A percentile compares a stretch with the other conserved stretches of the same genome.
phyloP scores from a whole-genome alignment of 2,329 filamentous ascomycete species.

The Trichophyton schoenleinii region DNA sequence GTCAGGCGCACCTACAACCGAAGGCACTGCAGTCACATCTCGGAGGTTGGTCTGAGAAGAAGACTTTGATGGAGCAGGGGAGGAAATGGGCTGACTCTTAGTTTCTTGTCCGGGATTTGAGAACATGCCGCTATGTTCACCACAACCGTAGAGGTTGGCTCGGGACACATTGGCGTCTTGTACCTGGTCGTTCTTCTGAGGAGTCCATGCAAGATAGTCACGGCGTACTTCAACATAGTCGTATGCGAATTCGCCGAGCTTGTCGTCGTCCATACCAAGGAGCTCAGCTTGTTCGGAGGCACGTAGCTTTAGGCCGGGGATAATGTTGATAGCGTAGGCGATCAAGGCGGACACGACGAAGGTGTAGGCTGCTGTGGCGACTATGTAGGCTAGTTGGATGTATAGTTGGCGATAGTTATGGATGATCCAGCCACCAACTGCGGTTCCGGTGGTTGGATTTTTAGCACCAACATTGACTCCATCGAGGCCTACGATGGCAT shows the following conservation, averaged over 20 bases:
- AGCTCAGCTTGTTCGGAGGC: conserved; percentile 56
- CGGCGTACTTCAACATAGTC: conserved; percentile 41
- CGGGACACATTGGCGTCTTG: conserved; percentile 44
- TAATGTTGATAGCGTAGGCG: conserved; percentile 56
- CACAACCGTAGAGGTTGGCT: conserved; percentile 48
- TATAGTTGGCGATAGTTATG: conserved; percentile 58
- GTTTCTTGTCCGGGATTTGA: conserved; percentile 8
- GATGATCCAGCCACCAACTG: conserved; percentile 56
- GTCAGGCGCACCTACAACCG: neutral
- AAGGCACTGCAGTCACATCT: neutral
- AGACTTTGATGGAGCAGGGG: neutral
- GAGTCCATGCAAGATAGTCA: conserved; percentile 41
- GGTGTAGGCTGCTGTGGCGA: conserved; percentile 52
- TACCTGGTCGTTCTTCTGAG: conserved; percentile 32
- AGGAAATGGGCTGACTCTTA: neutral
- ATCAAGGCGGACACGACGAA: conserved; percentile 58
- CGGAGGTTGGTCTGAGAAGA: conserved; percentile 2
- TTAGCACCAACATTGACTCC: conserved; percentile 44
- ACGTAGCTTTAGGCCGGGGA: conserved; percentile 58
- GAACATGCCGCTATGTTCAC: conserved; percentile 47
- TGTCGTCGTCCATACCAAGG: conserved; percentile 47
- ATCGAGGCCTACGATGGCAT: conserved; percentile 62
- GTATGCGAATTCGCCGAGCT: conserved; percentile 41
- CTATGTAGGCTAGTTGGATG: conserved; percentile 57
- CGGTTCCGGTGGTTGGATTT: conserved; percentile 24